Evolutionary conservation across 2,329 filamentous ascomycete species (phyloP).

Genomic region (Fusarium vanettenii): DNA sequence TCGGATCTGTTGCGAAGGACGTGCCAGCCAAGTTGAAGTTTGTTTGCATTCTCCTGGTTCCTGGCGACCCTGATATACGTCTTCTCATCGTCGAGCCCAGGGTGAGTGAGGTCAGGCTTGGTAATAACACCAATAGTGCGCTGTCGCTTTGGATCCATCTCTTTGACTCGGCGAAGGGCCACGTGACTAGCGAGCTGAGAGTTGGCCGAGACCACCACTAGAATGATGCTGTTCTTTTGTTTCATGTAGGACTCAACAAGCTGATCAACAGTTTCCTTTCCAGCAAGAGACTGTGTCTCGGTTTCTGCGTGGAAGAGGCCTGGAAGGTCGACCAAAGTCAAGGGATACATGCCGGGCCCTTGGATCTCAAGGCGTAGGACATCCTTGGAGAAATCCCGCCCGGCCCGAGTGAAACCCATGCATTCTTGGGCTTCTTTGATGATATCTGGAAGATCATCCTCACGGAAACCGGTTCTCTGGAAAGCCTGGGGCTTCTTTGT

Average conservation of each 20-base stretch:
- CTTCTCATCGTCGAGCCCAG: conserved; percentile 53
- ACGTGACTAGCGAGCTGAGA: conserved; percentile 63
- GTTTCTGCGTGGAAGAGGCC: conserved; percentile 54
- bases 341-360: conserved; percentile 55
- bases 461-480: conserved; percentile 50
- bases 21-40: conserved; percentile 62
- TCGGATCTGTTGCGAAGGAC: conserved; percentile 61
- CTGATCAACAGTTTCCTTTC: conserved; percentile 47
- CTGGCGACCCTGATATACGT: conserved; percentile 50
- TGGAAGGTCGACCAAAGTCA: conserved; percentile 68
- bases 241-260: conserved; percentile 65
- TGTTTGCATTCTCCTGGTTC: conserved; percentile 46
- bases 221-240: conserved; percentile 68
- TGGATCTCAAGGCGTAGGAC: conserved; percentile 59
- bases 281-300: conserved; percentile 46
- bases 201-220: conserved; percentile 64
- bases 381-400: conserved; percentile 56
- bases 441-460: conserved; percentile 57
- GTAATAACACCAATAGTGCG: conserved; percentile 70
- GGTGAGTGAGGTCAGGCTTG: conserved; percentile 59
- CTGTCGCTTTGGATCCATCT: conserved; percentile 54
- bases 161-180: conserved; percentile 58
- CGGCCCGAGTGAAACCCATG: conserved; percentile 57
- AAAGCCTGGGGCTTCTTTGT: conserved; percentile 37
- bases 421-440: conserved; percentile 62